These are phyloP conservation scores for Lactifluus pinguis DNA, from an alignment of 768 basidiomycete species.

Conservation along the genomic window DNA sequence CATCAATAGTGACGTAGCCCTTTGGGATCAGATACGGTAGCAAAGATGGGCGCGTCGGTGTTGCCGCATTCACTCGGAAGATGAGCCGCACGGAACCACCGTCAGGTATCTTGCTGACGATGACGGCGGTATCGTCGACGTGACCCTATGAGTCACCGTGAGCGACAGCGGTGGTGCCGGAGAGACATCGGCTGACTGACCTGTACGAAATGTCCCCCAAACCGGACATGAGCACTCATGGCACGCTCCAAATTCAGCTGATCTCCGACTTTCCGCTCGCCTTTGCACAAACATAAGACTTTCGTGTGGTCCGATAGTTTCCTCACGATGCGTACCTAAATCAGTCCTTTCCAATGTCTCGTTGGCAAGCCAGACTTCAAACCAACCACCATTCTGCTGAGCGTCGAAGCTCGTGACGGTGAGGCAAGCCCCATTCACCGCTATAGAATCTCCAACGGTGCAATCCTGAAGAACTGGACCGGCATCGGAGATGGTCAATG, in stretches of 20 bases:
- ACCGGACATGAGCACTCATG: slow-evolving; percentile 83
- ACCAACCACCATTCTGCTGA: slow-evolving; percentile 58
- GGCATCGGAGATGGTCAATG: slow-evolving; percentile 65
- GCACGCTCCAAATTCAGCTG: slow-evolving; percentile 90
- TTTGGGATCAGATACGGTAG: slow-evolving; percentile 84
- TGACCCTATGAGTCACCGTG: slow-evolving; percentile 54
- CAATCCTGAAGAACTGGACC: slow-evolving; percentile 78
- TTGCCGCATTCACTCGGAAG: slow-evolving; percentile 65
- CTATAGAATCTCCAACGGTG: slow-evolving; percentile 89
- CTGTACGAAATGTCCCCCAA: slow-evolving; percentile 98
- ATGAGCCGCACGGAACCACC: slow-evolving; percentile 82
- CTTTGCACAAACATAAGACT: slow-evolving; percentile 36
- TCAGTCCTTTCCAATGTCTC: slow-evolving; percentile 90
- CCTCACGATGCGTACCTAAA: slow-evolving; percentile 47
- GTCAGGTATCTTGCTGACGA: slow-evolving; percentile 57
- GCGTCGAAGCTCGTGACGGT: slow-evolving; percentile 83
- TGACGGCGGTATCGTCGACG: slow-evolving; percentile 80
- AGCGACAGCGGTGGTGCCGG: not conserved
- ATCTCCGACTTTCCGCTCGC: slow-evolving; percentile 69
- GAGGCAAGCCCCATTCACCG: slow-evolving; percentile 71
- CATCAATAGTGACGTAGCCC: slow-evolving; percentile 92
- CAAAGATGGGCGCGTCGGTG: slow-evolving; percentile 49
- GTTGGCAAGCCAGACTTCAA: slow-evolving; percentile 92
- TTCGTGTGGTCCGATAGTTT: not conserved
- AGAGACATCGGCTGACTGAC: slow-evolving; percentile 34